phyloP scores from a whole-genome alignment of 257 asterid species.

The Salvia splendens region DNA sequence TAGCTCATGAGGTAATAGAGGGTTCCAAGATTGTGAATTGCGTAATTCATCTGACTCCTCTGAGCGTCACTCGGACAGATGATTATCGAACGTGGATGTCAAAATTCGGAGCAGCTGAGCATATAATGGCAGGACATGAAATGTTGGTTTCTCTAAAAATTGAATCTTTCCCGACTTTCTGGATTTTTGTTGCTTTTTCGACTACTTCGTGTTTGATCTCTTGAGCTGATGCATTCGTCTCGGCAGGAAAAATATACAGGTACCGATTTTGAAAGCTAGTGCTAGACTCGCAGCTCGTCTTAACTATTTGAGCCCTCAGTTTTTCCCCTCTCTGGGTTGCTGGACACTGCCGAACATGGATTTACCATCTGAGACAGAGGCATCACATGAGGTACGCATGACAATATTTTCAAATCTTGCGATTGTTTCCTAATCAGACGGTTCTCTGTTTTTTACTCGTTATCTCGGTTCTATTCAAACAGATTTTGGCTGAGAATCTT shows the following conservation, averaged over 20 bases:
- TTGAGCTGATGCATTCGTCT: slow-evolving; percentile 6
- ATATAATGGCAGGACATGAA: slow-evolving; percentile 97
- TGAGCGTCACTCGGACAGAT: slow-evolving; percentile 48
- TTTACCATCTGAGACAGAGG: slow-evolving; percentile 33
- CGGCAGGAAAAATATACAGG: slow-evolving; percentile 79
- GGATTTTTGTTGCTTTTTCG: slow-evolving; percentile 5
- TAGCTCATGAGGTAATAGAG: slow-evolving; percentile 42
- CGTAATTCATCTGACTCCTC: slow-evolving; percentile 78
- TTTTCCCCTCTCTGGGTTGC: slow-evolving; percentile 93
- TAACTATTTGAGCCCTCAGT: slow-evolving; percentile 81
- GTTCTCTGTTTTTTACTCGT: slow-evolving; percentile 22
- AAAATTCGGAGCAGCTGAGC: slow-evolving; percentile 81
- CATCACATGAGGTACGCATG: slow-evolving; percentile 45
- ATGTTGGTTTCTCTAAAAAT: slow-evolving; percentile 51
- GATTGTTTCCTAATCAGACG: neutral
- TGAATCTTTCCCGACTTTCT: neutral
- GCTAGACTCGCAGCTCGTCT: slow-evolving; percentile 83
- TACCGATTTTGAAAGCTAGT: slow-evolving; percentile 85
- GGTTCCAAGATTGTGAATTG: slow-evolving; percentile 74
- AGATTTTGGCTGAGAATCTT: slow-evolving; percentile 85
- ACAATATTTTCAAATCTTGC: neutral
- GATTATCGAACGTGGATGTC: slow-evolving; percentile 85
- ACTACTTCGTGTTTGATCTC: slow-evolving; percentile 23
- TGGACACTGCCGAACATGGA: slow-evolving; percentile 55
- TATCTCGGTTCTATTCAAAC: slow-evolving; percentile 36